Percentiles rank a stretch among this genome's conserved stretches.
These are phyloP conservation scores for Berkeleyomyces rouxiae DNA, from an alignment of 2,329 filamentous ascomycete species.

Conservation along the genomic window DNA sequence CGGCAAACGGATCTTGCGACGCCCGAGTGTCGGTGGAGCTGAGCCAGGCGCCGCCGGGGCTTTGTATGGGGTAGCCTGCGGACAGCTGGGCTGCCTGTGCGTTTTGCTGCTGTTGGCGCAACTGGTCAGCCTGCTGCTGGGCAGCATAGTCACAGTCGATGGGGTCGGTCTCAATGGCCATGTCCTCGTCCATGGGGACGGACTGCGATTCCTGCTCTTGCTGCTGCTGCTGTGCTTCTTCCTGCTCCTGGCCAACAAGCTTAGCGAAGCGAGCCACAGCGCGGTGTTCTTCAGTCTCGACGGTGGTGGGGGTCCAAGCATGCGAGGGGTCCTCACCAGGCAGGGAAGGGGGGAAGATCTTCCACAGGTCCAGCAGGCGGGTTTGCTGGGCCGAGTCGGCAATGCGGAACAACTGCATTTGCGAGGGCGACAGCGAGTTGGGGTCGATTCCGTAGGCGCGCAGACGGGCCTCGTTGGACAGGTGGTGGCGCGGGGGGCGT, in stretches of 20 bases:
- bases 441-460: conserved; percentile 54
- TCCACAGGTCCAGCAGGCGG: conserved; percentile 71
- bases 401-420: conserved; percentile 62
- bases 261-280: conserved; percentile 42
- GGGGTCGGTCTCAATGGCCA: conserved; percentile 9
- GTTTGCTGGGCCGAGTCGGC: conserved; percentile 56
- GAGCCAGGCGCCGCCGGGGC: conserved; percentile 6
- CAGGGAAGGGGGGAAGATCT: conserved; percentile 54
- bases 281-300: conserved; percentile 42
- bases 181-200: conserved; percentile 8
- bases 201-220: conserved; percentile 19
- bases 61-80: conserved; percentile 5
- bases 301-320: conserved; percentile 34
- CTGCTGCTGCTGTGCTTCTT: conserved; percentile 16
- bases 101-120: background rate
- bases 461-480: conserved; percentile 37
- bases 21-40: background rate
- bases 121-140: conserved; percentile 1
- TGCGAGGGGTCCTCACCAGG: conserved; percentile 35
- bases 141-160: background rate
- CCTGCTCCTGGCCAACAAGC: conserved; percentile 22
- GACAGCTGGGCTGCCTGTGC: background rate
- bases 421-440: conserved; percentile 49
- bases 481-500: conserved; percentile 6
- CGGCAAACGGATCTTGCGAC: conserved; percentile 5